phyloP scores from a whole-genome alignment of 345 rosid species.

The Arabidopsis suecica region DNA sequence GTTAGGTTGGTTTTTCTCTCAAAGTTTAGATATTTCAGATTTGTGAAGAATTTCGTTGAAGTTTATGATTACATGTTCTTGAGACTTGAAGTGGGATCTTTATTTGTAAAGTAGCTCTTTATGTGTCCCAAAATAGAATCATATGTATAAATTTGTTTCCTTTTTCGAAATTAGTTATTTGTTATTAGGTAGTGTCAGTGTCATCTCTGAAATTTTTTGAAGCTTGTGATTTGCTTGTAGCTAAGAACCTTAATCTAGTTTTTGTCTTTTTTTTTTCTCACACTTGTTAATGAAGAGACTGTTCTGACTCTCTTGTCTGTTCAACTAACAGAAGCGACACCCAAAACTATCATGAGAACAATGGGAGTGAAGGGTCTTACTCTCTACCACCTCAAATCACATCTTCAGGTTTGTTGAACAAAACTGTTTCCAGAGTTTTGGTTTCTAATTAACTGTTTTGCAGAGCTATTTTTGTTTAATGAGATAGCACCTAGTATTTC shows the following conservation, averaged over 20 bases:
- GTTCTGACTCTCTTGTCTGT: constrained; percentile 10
- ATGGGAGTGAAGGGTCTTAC: constrained; percentile 98
- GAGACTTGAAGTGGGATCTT: constrained; percentile 3
- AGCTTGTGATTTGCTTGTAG: background rate
- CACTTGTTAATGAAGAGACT: constrained; percentile 1
- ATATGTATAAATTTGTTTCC: constrained; percentile 15
- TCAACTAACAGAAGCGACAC: constrained; percentile 82
- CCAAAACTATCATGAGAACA: constrained; percentile 87
- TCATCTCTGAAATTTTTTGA: constrained; percentile 8
- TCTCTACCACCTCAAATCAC: constrained; percentile 90
- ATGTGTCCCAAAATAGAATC: background rate
- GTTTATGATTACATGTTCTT: background rate
- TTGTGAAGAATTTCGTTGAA: constrained; percentile 1
- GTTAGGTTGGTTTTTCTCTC: background rate
- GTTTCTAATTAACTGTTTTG: background rate
- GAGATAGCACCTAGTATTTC: background rate
- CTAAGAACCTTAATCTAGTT: constrained; percentile 1
- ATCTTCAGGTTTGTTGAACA: constrained; percentile 70
- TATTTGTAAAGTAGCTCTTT: background rate
- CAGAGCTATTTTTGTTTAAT: background rate
- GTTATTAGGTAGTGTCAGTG: constrained; percentile 16
- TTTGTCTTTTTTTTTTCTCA: background rate
- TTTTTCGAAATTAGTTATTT: background rate
- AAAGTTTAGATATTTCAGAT: constrained; percentile 2
- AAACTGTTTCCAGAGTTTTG: background rate